Conservation (phyloP, 345 rosid species). For the rapeseed (Brassica napus) region Da-Ae NC_063442.1:7752501-7753000, state of each 20-base stretch:
- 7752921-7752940: conserved; percentile 96
- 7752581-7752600: conserved; percentile 76
- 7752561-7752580: conserved; percentile 46
- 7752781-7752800: conserved; percentile 76
- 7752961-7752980: conserved; percentile 94
- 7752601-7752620: conserved; percentile 52
- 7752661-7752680: conserved; percentile 58
- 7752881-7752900: conserved; percentile 71
- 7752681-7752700: conserved; percentile 75
- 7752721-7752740: conserved; percentile 56
- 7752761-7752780: conserved; percentile 85
- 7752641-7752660: conserved; percentile 56
- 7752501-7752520: conserved; percentile 69
- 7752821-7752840: conserved; percentile 51
- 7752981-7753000: conserved; percentile 96
- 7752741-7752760: conserved; percentile 50
- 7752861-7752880: conserved; percentile 66
- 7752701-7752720: conserved; percentile 67
- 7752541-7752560: conserved; percentile 66
- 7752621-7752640: conserved; percentile 75
- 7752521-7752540: conserved; percentile 64
- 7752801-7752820: conserved; percentile 60
- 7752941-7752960: conserved; percentile 47
- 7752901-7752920: conserved; percentile 86
- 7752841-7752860: conserved; percentile 51